Evolutionary conservation across 2,329 filamentous ascomycete species (phyloP), one percentile per base, ranked within the genome.

Genomic region (Monilinia aucupariae): DNA sequence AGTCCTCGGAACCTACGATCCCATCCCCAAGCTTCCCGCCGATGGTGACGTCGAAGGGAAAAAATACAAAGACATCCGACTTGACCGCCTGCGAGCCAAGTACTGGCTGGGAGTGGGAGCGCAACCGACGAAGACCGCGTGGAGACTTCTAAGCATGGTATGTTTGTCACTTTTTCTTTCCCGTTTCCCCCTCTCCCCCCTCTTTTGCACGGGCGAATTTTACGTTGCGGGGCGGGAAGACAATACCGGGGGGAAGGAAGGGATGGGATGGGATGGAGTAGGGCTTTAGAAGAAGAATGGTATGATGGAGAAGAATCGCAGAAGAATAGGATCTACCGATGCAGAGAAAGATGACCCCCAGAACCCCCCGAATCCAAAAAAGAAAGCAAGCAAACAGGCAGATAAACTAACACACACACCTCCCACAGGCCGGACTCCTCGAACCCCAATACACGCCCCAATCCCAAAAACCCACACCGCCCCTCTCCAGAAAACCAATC

Each of bases 81-180:
- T 99, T 17, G 94, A 99, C 76, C 79, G 84, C 9, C 80, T 85
- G 68, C 82, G 94, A 65, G 90, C 93, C 63, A 88, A 89, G 76
- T 99, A 99, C 79, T 99, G 94, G 94, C 82, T 99, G 43, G 94
- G 94, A 74, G 93, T 97, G 4, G 94, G 94, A 0, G 94, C 94
- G 62, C 94, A 99, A 78, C 94, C 94, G 12, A 92, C 89, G 66
- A 91, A 97, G 69, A 87, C 90, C 3, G 90, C 89, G 43, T 96
- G 92, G 92, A 83, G 91, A 74, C 76, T 97, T 71, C 79, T 99
- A 70, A 84, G 84, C 62, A 88, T 96, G 90, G 91, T 92, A 63
- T 69, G 77, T 65, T 48, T 32, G 4, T 30, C 27, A 30, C 13
- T 13, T 56, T n/a, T 45, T 45, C 17, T n/a, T 45, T 45, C 5